A percentile compares a stretch with the other conserved stretches of the same genome.
Evolutionary conservation across 192 early-diverging fungal genomes (phyloP).

Genomic region (Umbelopsis vinacea): DNA sequence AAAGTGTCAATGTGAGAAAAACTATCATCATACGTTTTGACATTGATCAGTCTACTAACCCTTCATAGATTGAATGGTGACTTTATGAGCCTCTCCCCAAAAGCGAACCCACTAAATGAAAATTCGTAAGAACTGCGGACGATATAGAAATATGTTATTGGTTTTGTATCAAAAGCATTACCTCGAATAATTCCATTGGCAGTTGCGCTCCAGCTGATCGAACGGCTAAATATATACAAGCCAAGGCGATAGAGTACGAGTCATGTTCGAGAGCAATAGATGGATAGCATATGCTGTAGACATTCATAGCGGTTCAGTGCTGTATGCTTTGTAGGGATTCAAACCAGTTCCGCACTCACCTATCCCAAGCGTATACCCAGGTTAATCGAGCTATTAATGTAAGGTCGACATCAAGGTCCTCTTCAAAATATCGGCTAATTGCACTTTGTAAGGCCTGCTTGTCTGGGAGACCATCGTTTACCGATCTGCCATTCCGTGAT

Average conservation of each 20-base stretch:
- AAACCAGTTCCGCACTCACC: conserved; percentile 9
- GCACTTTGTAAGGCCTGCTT: neutral
- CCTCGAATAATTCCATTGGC: conserved; percentile 35
- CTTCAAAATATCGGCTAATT: conserved; percentile 6
- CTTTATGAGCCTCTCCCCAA: conserved; percentile 39
- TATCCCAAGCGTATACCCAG: conserved; percentile 45
- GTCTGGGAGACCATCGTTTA: conserved; percentile 4
- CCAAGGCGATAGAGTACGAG: conserved; percentile 32
- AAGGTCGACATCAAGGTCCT: conserved; percentile 37
- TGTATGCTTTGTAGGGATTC: neutral
- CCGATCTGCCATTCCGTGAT: neutral
- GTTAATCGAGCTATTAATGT: conserved; percentile 32
- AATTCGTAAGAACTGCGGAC: neutral
- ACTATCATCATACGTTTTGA: neutral
- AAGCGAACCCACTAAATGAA: conserved; percentile 30
- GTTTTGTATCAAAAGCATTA: conserved; percentile 3
- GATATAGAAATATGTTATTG: neutral
- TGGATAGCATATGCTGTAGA: conserved; percentile 32
- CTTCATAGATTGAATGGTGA: conserved; percentile 32
- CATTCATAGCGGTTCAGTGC: neutral
- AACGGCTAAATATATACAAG: conserved; percentile 39
- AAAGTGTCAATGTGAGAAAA: neutral
- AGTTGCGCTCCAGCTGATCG: conserved; percentile 28
- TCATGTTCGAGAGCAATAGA: conserved; percentile 34
- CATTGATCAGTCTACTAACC: conserved; percentile 2